Conservation (phyloP, 805 yeast genomes). For the Metschnikowia borealis region DNA sequence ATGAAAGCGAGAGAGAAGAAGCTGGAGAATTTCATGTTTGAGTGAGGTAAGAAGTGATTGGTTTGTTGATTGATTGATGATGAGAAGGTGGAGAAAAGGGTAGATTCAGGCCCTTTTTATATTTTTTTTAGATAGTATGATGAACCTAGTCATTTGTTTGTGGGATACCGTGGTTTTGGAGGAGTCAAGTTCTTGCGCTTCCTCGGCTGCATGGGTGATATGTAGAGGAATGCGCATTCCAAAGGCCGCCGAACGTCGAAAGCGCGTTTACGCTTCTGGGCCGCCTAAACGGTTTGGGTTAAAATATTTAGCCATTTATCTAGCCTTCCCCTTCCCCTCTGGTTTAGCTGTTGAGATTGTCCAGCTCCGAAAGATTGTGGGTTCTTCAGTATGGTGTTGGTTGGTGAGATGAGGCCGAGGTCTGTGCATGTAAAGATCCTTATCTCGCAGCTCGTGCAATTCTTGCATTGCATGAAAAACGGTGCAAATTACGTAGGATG, state of each 20-base stretch:
- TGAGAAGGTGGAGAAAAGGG: background rate
- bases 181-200: background rate
- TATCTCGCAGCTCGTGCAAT: background rate
- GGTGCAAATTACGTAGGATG: background rate
- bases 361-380: background rate
- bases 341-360: background rate
- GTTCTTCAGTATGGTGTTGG: background rate
- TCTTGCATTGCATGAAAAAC: background rate
- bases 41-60: background rate
- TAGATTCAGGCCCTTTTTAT: background rate
- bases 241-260: background rate
- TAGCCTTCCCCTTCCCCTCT: background rate
- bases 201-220: background rate
- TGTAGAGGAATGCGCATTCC: background rate
- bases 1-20: conserved; percentile 6
- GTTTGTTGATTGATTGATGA: background rate
- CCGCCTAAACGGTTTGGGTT: background rate
- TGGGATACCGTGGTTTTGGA: background rate
- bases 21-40: conserved; percentile 9
- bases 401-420: background rate
- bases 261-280: background rate
- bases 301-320: background rate
- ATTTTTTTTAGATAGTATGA: background rate
- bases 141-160: background rate
- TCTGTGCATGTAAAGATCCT: background rate